These are phyloP conservation scores for Talaromyces atroroseus DNA, from an alignment of 2,329 filamentous ascomycete species.

Conservation along the genomic window DNA sequence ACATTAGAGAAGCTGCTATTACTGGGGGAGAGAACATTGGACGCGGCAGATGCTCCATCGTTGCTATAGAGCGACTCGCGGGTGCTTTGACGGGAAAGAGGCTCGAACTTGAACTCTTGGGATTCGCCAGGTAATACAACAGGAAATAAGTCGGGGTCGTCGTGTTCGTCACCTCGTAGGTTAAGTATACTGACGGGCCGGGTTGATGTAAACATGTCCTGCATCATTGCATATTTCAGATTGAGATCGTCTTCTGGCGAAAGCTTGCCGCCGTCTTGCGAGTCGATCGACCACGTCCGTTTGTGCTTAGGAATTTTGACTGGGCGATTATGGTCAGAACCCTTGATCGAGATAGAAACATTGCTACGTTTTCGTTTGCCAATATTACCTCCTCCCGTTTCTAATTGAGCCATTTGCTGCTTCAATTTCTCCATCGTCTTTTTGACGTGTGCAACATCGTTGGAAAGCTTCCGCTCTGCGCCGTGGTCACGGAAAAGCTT, in stretches of 20 bases:
- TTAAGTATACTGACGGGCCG: conserved; percentile 38
- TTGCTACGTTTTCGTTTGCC: conserved; percentile 58
- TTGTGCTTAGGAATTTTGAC: conserved; percentile 89
- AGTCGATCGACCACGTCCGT: conserved; percentile 91
- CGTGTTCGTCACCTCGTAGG: conserved; percentile 39
- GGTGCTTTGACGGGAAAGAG: conserved; percentile 23
- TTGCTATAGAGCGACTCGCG: conserved; percentile 29
- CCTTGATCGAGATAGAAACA: conserved; percentile 42
- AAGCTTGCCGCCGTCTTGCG: conserved; percentile 43
- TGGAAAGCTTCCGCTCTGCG: conserved; percentile 88
- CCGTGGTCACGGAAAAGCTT: conserved; percentile 96
- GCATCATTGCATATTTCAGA: conserved; percentile 38
- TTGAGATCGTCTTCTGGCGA: conserved; percentile 42
- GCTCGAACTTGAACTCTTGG: conserved; percentile 27
- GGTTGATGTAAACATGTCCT: conserved; percentile 45
- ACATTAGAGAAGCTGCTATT: conserved; percentile 34
- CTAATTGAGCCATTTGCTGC: conserved; percentile 78
- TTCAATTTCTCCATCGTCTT: conserved; percentile 96
- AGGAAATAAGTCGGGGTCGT: conserved; percentile 42
- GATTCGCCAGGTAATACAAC: conserved; percentile 33
- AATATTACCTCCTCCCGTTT: conserved; percentile 55
- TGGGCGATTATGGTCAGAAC: conserved; percentile 51
- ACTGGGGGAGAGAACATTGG: conserved; percentile 34
- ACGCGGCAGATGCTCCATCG: conserved; percentile 28
- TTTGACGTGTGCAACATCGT: conserved; percentile 90